These are phyloP conservation scores for Geotrichum australiense DNA, from an alignment of 1,139 yeast species.

Conservation along the genomic window DNA sequence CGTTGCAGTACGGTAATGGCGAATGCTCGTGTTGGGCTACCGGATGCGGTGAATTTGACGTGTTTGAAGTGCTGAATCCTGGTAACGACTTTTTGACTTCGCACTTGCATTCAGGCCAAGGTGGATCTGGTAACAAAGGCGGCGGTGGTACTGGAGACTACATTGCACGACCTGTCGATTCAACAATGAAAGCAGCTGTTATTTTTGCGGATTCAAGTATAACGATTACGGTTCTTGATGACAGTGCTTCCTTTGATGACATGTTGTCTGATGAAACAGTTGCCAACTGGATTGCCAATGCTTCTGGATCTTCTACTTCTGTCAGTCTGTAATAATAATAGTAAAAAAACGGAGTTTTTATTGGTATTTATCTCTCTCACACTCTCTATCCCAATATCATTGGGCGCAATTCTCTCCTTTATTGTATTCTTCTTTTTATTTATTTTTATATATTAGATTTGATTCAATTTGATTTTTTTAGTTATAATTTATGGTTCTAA, in stretches of 20 bases:
- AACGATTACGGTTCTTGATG: constrained; percentile 16
- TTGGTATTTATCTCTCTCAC: too few species aligned
- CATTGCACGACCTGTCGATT: constrained; percentile 72
- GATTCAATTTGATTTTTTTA: too few species aligned
- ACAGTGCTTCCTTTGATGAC: constrained; percentile 12
- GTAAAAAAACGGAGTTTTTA: constrained; percentile 1
- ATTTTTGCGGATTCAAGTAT: constrained; percentile 41
- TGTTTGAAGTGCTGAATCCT: constrained; percentile 71
- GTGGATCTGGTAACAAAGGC: constrained; percentile 29
- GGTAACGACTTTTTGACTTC: constrained; percentile 71
- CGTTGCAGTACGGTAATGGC: constrained; percentile 74
- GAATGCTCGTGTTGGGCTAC: constrained; percentile 91
- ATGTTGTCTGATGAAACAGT: constrained; percentile 6
- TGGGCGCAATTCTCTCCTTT: too few species aligned
- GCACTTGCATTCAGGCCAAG: constrained; percentile 86
- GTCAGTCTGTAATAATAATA: constrained; percentile 5
- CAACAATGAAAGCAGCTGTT: constrained; percentile 84
- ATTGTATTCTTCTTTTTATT: too few species aligned
- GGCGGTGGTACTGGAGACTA: constrained; percentile 90
- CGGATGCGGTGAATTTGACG: constrained; percentile 95
- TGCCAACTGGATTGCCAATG: constrained; percentile 14
- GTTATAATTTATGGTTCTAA: too few species aligned
- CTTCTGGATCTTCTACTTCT: constrained; percentile 8
- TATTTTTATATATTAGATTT: too few species aligned
- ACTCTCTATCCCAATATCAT: too few species aligned